Evolutionary conservation across 2,329 filamentous ascomycete genomes (phyloP).

Genomic region (Chrysoporthe puriensis): DNA sequence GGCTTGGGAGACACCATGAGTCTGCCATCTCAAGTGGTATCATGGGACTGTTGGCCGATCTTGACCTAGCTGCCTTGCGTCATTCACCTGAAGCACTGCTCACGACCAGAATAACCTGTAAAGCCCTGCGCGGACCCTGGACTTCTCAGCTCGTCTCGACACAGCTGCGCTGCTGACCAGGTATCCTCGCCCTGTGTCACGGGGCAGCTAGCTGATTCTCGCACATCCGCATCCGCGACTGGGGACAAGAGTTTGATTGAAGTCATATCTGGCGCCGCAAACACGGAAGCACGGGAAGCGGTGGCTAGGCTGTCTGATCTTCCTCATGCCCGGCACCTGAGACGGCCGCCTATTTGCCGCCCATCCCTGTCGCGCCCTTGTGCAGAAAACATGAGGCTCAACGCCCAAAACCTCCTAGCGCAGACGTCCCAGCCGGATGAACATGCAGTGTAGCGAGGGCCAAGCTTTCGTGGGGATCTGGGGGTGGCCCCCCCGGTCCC

Average conservation of each 20-base stretch:
- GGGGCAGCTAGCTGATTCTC: no score
- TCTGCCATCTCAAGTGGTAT: background rate
- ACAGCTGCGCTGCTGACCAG: background rate
- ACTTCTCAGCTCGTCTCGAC: background rate
- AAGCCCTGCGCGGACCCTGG: background rate
- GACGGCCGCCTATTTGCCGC: background rate
- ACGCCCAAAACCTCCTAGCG: background rate
- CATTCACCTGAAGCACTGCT: background rate
- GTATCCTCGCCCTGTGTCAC: background rate
- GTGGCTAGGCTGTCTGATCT: slow-evolving; percentile 25
- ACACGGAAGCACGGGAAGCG: slow-evolving; percentile 24
- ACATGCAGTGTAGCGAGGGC: background rate
- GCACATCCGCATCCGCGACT: background rate
- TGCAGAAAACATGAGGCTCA: slow-evolving; percentile 9
- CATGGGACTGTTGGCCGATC: background rate
- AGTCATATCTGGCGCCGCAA: slow-evolving; percentile 7
- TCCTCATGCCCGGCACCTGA: slow-evolving; percentile 14
- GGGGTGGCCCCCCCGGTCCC: background rate
- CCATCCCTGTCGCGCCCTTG: background rate
- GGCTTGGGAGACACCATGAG: background rate
- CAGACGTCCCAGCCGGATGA: slow-evolving; percentile 7
- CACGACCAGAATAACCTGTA: background rate
- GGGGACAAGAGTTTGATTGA: background rate
- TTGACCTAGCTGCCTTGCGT: background rate
- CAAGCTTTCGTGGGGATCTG: background rate